phyloP scores from a whole-genome alignment of 2,329 filamentous ascomycete species.

The Fusarium solani-melongenae region DNA sequence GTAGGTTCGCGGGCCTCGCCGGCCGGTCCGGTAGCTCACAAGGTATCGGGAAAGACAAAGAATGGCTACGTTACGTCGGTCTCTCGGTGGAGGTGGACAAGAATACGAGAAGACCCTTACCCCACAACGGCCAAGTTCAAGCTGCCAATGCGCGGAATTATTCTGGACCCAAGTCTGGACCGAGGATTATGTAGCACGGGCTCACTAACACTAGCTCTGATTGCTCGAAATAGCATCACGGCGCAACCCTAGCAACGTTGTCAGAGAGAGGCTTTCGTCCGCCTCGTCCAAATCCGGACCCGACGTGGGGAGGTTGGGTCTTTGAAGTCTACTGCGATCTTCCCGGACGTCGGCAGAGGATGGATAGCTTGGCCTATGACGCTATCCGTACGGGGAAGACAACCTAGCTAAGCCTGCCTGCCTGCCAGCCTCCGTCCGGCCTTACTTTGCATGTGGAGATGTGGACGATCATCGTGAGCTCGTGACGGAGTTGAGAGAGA shows the following conservation, averaged over 20 bases:
- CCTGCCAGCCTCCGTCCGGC: slow-evolving; percentile 22
- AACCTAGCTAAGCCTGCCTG: slow-evolving; percentile 3
- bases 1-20: neutral
- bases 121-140: slow-evolving; percentile 29
- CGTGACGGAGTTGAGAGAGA: slow-evolving; percentile 24
- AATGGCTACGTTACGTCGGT: slow-evolving; percentile 30
- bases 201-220: neutral
- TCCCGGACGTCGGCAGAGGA: neutral
- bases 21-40: slow-evolving; percentile 1
- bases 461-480: slow-evolving; percentile 31
- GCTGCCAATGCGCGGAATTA: slow-evolving; percentile 18
- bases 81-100: slow-evolving; percentile 4
- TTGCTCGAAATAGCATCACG: slow-evolving; percentile 35
- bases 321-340: slow-evolving; percentile 3
- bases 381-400: slow-evolving; percentile 12
- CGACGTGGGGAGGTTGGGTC: neutral
- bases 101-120: slow-evolving; percentile 38
- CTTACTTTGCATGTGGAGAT: slow-evolving; percentile 28
- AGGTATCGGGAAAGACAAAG: neutral
- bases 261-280: neutral
- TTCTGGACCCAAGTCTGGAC: slow-evolving; percentile 31
- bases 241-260: slow-evolving; percentile 21
- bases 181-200: neutral
- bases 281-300: neutral
- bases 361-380: slow-evolving; percentile 16